Evolutionary conservation across 768 basidiomycete species (phyloP).

Genomic region (Obba rivulosa): DNA sequence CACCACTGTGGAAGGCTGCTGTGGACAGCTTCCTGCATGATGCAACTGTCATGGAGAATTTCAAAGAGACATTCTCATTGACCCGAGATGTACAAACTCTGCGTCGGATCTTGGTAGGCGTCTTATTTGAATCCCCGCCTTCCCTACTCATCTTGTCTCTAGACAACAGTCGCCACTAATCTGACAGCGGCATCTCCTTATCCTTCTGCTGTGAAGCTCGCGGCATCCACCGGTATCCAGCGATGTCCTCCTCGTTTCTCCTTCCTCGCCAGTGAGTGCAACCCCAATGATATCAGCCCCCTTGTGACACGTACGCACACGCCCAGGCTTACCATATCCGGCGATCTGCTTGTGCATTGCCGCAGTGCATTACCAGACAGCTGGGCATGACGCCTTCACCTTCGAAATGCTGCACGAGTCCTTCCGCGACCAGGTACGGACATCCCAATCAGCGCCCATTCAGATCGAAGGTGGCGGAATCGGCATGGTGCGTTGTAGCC

Average conservation of each 20-base stretch:
- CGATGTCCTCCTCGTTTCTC: slow-evolving; percentile 50
- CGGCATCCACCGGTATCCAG: slow-evolving; percentile 41
- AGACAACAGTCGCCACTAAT: slow-evolving; percentile 42
- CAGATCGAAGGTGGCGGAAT: slow-evolving; percentile 68
- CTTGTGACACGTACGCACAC: not conserved
- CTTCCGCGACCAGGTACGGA: slow-evolving; percentile 70
- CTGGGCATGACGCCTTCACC: slow-evolving; percentile 76
- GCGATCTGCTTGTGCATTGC: slow-evolving; percentile 80
- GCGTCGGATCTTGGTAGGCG: slow-evolving; percentile 54
- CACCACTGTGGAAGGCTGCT: slow-evolving; percentile 45
- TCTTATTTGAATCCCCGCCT: not conserved
- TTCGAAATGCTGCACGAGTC: slow-evolving; percentile 87
- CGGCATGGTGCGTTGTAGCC: slow-evolving; percentile 64
- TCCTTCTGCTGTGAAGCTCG: slow-evolving; percentile 42
- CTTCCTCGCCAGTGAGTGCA: slow-evolving; percentile 46
- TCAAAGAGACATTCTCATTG: slow-evolving; percentile 59
- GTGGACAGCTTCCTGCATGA: slow-evolving; percentile 57
- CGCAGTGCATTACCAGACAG: slow-evolving; percentile 67
- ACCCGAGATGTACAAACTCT: slow-evolving; percentile 57
- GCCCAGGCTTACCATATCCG: slow-evolving; percentile 69
- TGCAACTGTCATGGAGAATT: slow-evolving; percentile 33
- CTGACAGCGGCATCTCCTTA: slow-evolving; percentile 50
- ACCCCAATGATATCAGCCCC: not conserved
- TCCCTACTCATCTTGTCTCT: slow-evolving; percentile 24
- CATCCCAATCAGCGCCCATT: slow-evolving; percentile 69